Evolutionary conservation across 306 rosid species (phyloP), one percentile per base, ranked within the genome.

Genomic region (Lathyrus tuberosus): DNA sequence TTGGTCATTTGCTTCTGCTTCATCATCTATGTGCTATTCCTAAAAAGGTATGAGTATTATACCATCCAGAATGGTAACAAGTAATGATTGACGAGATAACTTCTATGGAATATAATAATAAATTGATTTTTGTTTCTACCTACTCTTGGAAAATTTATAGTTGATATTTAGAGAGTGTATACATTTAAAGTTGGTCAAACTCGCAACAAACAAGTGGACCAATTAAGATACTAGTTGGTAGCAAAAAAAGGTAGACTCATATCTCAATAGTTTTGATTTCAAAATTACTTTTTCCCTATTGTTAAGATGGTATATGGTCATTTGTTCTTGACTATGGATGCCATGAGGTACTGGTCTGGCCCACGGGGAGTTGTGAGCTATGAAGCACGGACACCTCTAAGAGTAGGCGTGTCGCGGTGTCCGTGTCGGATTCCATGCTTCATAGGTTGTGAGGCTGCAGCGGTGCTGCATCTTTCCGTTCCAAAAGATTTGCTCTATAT

Each of bases 391-490:
- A 24, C 26, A 24, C 26, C 26, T 24, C 26, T 24, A 24, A 24
- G 26, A 24, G 26, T 20, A 20, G 1, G 22, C 1, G 22, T 20
- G 22, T 20, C 22, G 22, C 22, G 1, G 22, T 20, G 22, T 20
- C 22, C 22, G 26, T 2, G 26, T 24, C 26, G 26, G 26, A 24
- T 24, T 24, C 26, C 26, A 24, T 24, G 26, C 26, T 24, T 24
- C 26, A 24, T 24, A 24, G 26, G 12, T 63, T 57, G 22, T 15
- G 54, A 52, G 78, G 56, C n/a, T 53, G 47, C 65, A 15, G 33
- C 38, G 10, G 65, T 16, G 22, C 58, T 64, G 57, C 57, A 63
- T 48, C 70, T 38, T 49, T 62, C 58, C 12, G 46, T 62, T 37
- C 56, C 63, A 62, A 61, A 72, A 64, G 54, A 54, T 56, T 28